phyloP scores from a whole-genome alignment of 1,284 basidiomycete species.

The Ceratobasidium papillatum region DNA sequence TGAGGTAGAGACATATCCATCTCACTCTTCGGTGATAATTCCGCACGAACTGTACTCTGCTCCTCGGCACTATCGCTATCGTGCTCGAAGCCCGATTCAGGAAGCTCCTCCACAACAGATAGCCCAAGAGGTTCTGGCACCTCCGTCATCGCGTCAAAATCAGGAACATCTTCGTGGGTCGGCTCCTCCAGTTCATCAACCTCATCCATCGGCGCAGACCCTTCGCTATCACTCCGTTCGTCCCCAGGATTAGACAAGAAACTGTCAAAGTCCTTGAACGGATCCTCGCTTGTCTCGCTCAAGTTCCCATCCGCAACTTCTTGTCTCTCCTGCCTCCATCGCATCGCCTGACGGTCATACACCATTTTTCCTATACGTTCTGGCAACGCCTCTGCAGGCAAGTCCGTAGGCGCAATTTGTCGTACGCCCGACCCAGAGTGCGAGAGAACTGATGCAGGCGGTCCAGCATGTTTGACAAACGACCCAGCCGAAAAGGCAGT shows the following conservation, averaged over 20 bases:
- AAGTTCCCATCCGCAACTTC: constrained; percentile 53
- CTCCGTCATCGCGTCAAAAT: constrained; percentile 22
- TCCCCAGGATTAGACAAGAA: constrained; percentile 52
- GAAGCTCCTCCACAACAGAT: not conserved
- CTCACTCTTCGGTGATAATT: not conserved
- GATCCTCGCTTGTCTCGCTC: constrained; percentile 74
- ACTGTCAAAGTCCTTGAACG: constrained; percentile 88
- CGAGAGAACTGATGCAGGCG: constrained; percentile 51
- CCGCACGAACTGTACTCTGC: constrained; percentile 5
- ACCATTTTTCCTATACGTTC: constrained; percentile 87
- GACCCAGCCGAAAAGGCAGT: constrained; percentile 60
- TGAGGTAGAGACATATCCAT: not conserved
- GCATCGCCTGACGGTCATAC: constrained; percentile 80
- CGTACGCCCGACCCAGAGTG: constrained; percentile 41
- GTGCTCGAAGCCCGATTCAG: constrained; percentile 5
- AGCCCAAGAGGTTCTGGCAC: not conserved
- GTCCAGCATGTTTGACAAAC: constrained; percentile 84
- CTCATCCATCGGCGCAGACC: constrained; percentile 61
- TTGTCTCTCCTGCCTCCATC: constrained; percentile 74
- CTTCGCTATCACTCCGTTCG: constrained; percentile 52
- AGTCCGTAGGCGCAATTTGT: constrained; percentile 78
- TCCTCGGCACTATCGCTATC: constrained; percentile 17
- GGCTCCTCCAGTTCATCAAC: constrained; percentile 41
- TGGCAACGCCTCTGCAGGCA: constrained; percentile 67
- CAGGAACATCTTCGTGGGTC: constrained; percentile 50